A percentile compares a stretch with the other conserved stretches of the same genome.
Conservation (phyloP, 179 eudicot species). For the Carnegiea gigantea region DNA sequence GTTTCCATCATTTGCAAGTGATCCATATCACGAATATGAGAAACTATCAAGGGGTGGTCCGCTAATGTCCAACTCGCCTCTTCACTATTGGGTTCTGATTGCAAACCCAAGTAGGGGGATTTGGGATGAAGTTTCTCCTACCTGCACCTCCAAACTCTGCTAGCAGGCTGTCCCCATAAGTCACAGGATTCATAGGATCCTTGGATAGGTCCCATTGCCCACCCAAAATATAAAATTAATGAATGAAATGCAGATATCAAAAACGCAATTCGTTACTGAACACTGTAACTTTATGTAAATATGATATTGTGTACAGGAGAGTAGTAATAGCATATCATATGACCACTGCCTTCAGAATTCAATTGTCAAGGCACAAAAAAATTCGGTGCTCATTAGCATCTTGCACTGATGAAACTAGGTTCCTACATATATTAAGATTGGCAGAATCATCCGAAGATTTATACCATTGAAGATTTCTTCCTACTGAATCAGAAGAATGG, state of each 20-base stretch:
- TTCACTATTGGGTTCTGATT: neutral
- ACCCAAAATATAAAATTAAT: neutral
- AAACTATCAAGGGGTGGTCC: neutral
- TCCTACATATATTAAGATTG: neutral
- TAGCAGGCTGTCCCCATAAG: neutral
- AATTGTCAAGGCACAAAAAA: neutral
- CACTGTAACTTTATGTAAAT: neutral
- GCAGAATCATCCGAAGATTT: neutral
- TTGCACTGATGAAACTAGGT: neutral
- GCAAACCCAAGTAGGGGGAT: no score
- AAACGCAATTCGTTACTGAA: neutral
- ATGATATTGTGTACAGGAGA: neutral
- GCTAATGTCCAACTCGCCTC: no score
- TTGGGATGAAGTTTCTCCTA: neutral
- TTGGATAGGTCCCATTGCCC: neutral
- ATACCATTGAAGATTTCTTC: neutral
- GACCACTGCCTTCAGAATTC: neutral
- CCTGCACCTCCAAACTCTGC: neutral
- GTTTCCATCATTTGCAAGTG: neutral
- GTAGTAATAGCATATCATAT: neutral
- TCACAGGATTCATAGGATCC: neutral
- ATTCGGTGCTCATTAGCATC: neutral
- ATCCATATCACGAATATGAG: neutral
- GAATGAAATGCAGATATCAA: neutral
- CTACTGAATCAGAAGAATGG: neutral